These are phyloP conservation scores for Pisolithus marmoratus DNA, from an alignment of 768 basidiomycete species.

Conservation along the genomic window DNA sequence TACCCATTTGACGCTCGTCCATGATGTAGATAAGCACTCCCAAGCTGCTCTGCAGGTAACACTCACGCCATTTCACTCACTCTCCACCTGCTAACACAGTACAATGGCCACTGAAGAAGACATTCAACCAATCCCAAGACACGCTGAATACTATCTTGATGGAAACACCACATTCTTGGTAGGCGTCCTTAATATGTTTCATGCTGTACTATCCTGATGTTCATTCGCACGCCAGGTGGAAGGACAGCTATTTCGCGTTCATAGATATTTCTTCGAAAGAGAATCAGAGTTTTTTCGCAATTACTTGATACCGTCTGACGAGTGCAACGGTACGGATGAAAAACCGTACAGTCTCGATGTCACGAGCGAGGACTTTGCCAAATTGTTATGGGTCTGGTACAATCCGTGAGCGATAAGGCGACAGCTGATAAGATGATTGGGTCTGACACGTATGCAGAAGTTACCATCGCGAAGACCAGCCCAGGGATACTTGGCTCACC, in stretches of 20 bases:
- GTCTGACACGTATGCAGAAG: conserved; percentile 29
- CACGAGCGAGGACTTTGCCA: conserved; percentile 35
- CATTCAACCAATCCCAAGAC: conserved; percentile 14
- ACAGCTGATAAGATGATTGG: too few species aligned
- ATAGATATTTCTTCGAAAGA: conserved; percentile 32
- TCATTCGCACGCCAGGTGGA: conserved; percentile 25
- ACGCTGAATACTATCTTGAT: conserved; percentile 45
- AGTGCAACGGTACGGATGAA: neutral
- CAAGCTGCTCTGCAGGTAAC: too few species aligned
- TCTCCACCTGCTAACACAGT: neutral
- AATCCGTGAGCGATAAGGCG: conserved; percentile 36
- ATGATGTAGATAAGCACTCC: too few species aligned
- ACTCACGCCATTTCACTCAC: neutral
- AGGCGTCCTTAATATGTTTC: conserved; percentile 13
- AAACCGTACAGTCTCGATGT: conserved; percentile 21
- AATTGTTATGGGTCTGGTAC: conserved; percentile 51
- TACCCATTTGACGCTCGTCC: too few species aligned
- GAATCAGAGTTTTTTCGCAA: conserved; percentile 28
- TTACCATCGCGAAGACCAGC: conserved; percentile 51
- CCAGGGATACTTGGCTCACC: conserved; percentile 44
- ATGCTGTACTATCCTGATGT: neutral
- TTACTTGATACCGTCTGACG: conserved; percentile 15
- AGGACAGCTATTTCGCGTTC: conserved; percentile 26
- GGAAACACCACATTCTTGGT: conserved; percentile 54
- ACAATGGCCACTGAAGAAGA: conserved; percentile 3